Base-by-base conservation (phyloP, 2,329 filamentous ascomycete species). In the Thermothelomyces thermophilus region DNA sequence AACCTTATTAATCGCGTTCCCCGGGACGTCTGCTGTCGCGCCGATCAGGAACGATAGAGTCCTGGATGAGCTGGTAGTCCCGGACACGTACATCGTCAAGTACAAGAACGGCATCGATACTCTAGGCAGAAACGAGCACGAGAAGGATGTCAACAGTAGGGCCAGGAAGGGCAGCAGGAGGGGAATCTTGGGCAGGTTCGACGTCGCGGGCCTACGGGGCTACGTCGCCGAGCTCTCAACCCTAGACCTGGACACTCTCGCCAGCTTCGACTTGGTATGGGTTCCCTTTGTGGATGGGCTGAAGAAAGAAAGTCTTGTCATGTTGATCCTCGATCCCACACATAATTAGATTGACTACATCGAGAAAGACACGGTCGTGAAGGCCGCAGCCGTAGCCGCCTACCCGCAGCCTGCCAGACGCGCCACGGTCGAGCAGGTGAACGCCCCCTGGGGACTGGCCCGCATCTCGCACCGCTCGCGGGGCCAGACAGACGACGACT, bases 61-160 rank as follows among this genome's bases (percentile, higher is more conserved):
- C 3, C 14, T 31, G 16, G 34, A 33, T 8, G 49, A 52, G 2
- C 22, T 51, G 2, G 42, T 57, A 1, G 37, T 72, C 44, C 65
- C 67, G 2, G 64, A 66, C 54, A 65, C 65, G 51, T 73, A 68
- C 60, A 72, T 73, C 39, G 64, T 73, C 58, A 70, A 66, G 58
- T 55, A 72, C 56, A 70, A 70, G 62, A 46, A 56, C 26, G 54
- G 56, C 13, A 52, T 58, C 33, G 61, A 66, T 37, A 53, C 68
- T 44, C 62, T 11, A 11, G 24, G 20, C 22, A 52, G 41, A 10
- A 47, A 51, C 24, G 30, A 48, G 36, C 53, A 54, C 22, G 45
- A 56, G 24, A 30, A 50, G 2, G 42, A 48, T 10, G 9, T 57
- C 36, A 28, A 51, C 42, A 36, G 7, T 20, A 68, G 52, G 59